Evolutionary conservation across 768 basidiomycete species (phyloP), one percentile per base, ranked within the genome.

Genomic region (Rhodosporidiobolus odoratus): DNA sequence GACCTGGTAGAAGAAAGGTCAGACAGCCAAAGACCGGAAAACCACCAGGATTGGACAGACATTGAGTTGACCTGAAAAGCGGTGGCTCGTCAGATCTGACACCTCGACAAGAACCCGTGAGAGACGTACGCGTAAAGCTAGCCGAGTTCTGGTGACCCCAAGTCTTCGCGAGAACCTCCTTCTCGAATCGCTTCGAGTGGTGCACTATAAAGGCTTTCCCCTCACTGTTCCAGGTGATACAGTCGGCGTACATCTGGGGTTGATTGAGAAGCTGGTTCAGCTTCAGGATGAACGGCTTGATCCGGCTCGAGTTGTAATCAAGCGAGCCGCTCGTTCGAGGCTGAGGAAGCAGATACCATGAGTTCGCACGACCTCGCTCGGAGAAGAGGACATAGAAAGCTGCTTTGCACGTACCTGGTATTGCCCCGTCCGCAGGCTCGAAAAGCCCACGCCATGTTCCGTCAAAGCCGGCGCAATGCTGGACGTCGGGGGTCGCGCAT

Each of bases 251-350:
- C 17, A 4, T 7, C 6, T 58, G 34, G 5, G 64, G 64, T 8
- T 34, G 23, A 2, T 23, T 9, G n/a, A 65, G 25, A 4, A 65
- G 43, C 35, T 57, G 56, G 19, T 6, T 12, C 25, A 65, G 56
- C 45, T 65, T 65, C 34, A n/a, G 2, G 54, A 65, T 48, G 64
- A 65, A 65, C 19, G 64, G 64, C 45, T 65, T 65, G 54, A 65
- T 45, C 9, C 41, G 40, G n/a, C n/a, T n/a, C 2, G 38, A 16
- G 8, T 17, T 2, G 23, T n/a, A n/a, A n/a, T n/a, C n/a, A 38
- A 21, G 16, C 35, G 8, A 4, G 37, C n/a, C 19, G 37, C 13
- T 9, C 56, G 37, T 6, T n/a, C 56, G 23, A 40, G 4, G 13
- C 23, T 25, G 38, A 7, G 4, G 30, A 4, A 21, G 32, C 5